These are phyloP conservation scores for Pistacia atlantica DNA, from an alignment of 345 rosid genomes.

Conservation along the genomic window DNA sequence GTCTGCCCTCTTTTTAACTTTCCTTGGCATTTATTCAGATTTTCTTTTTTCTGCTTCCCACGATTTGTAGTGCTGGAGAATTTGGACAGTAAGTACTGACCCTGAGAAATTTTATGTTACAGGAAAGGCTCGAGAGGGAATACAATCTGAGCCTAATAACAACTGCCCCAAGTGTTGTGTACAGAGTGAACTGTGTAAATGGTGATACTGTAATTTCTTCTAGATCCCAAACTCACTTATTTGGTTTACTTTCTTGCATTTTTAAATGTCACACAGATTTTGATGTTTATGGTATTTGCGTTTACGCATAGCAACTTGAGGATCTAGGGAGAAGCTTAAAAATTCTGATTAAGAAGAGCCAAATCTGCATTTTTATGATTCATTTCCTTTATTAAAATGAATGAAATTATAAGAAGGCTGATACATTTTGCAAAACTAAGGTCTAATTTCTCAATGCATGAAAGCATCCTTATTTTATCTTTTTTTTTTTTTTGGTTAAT, in stretches of 20 bases:
- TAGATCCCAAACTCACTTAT: constrained; percentile 14
- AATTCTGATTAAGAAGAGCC: neutral
- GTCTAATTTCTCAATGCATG: neutral
- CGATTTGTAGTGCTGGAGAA: constrained; percentile 10
- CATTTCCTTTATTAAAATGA: neutral
- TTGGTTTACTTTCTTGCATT: constrained; percentile 13
- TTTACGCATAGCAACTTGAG: constrained; percentile 1
- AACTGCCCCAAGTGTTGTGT: constrained; percentile 99
- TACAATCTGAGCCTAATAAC: constrained; percentile 94
- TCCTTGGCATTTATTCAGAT: constrained; percentile 4
- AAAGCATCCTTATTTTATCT: neutral
- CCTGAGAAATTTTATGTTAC: constrained; percentile 27
- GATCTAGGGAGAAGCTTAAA: constrained; percentile 12
- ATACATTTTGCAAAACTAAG: neutral
- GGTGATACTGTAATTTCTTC: constrained; percentile 81
- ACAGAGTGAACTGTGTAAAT: constrained; percentile 72
- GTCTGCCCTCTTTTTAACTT: constrained; percentile 38
- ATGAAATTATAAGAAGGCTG: neutral
- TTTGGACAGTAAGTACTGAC: constrained; percentile 4
- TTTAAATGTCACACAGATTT: constrained; percentile 3
- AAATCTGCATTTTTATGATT: constrained; percentile 12
- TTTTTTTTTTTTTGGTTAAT: neutral
- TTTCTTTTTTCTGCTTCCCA: constrained; percentile 5
- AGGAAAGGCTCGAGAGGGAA: constrained; percentile 99
- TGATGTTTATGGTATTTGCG: neutral